Conservation (phyloP, 108 stramenopile species). For the Heterococcus sp. region DNA sequence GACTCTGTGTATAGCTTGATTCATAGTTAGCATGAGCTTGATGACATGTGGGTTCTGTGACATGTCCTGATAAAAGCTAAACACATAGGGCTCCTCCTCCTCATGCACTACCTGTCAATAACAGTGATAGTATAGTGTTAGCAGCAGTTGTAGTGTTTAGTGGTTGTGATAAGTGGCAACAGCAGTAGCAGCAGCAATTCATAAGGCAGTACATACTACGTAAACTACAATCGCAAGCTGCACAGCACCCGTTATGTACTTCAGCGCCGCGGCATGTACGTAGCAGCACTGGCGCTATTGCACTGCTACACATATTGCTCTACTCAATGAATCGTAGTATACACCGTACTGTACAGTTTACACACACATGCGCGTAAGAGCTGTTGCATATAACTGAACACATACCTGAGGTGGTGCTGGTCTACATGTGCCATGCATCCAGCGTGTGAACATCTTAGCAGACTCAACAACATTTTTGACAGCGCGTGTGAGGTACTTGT, state of each 20-base stretch:
- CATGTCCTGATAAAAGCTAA: constrained; percentile 65
- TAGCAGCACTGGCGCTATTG: too few relatives aligned
- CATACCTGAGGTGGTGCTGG: constrained; percentile 47
- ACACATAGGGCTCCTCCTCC: constrained; percentile 63
- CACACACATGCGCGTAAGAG: too few relatives aligned
- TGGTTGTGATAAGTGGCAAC: too few relatives aligned
- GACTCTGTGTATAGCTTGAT: constrained; percentile 48
- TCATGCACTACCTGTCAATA: constrained; percentile 42
- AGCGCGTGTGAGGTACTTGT: constrained; percentile 58
- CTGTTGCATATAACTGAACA: too few relatives aligned
- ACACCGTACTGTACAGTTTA: too few relatives aligned
- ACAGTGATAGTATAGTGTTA: not conserved
- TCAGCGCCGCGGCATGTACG: too few relatives aligned
- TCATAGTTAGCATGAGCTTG: constrained; percentile 55
- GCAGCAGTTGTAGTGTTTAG: not conserved
- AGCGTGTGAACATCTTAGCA: constrained; percentile 60
- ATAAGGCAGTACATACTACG: too few relatives aligned
- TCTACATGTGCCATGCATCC: constrained; percentile 69
- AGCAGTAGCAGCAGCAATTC: too few relatives aligned
- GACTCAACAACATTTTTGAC: constrained; percentile 55
- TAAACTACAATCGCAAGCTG: too few relatives aligned
- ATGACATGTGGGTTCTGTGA: constrained; percentile 58
- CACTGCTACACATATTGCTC: too few relatives aligned
- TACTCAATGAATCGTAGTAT: too few relatives aligned
- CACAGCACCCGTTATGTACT: too few relatives aligned